A percentile compares a stretch with the other conserved stretches of the same genome.
phyloP scores from a whole-genome alignment of 768 basidiomycete species.

The Calocybe cyanea region DNA sequence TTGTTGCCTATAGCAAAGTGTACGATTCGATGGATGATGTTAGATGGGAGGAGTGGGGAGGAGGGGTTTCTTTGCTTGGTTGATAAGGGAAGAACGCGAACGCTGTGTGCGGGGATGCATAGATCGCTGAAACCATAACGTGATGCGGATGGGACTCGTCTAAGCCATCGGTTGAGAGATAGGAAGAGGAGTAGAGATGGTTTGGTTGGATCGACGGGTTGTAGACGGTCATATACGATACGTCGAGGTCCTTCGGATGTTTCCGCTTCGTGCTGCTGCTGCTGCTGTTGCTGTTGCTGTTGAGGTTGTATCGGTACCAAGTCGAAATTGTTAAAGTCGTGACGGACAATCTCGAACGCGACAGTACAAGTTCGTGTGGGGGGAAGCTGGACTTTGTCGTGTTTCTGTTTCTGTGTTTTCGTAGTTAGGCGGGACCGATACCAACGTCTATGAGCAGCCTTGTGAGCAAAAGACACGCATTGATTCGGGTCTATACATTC shows the following conservation, averaged over 20 bases:
- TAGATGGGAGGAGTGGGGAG: neutral
- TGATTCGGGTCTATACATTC: neutral
- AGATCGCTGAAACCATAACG: no score
- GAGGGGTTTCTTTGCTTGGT: neutral
- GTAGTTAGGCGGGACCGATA: neutral
- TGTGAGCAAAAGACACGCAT: neutral
- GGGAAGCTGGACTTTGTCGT: neutral
- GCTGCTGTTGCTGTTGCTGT: neutral
- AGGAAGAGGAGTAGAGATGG: neutral
- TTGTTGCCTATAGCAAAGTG: neutral
- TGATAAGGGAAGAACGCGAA: neutral
- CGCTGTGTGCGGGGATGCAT: neutral
- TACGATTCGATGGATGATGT: neutral
- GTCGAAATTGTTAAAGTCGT: no score
- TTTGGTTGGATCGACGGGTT: neutral
- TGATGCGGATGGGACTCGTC: neutral
- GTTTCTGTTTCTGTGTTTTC: no score
- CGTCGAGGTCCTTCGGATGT: neutral
- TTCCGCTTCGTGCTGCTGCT: neutral
- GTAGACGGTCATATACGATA: neutral
- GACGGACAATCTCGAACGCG: neutral
- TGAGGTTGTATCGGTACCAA: no score
- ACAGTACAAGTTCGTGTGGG: neutral
- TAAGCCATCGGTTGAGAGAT: neutral
- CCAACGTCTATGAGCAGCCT: neutral